Conservation (phyloP, 164 flowering plant species). For the Houttuynia cordata region DNA sequence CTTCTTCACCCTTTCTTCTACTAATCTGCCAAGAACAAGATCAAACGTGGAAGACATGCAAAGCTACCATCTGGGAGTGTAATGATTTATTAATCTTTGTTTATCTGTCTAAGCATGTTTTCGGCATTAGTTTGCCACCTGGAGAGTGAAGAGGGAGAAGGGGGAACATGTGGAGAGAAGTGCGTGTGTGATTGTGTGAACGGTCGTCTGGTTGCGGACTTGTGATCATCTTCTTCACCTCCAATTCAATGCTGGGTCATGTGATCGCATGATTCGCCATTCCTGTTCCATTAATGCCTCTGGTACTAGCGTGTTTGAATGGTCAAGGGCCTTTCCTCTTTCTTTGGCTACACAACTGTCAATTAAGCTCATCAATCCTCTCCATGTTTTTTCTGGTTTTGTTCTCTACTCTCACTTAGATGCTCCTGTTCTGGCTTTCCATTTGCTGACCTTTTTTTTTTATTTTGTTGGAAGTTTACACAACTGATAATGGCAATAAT, state of each 20-base stretch:
- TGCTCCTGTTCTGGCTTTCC: too few relatives aligned
- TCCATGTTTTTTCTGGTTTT: too few relatives aligned
- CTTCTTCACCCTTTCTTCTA: too few relatives aligned
- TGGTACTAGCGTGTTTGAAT: neutral
- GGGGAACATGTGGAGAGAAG: neutral
- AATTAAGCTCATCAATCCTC: too few relatives aligned
- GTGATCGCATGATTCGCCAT: neutral
- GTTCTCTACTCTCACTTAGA: too few relatives aligned
- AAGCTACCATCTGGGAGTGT: too few relatives aligned
- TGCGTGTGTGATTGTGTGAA: neutral
- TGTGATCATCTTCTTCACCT: neutral
- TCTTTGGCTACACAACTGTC: too few relatives aligned
- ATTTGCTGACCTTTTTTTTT: too few relatives aligned
- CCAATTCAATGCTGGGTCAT: neutral
- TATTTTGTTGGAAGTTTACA: too few relatives aligned
- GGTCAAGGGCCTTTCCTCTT: neutral
- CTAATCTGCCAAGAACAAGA: neutral
- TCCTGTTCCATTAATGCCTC: neutral
- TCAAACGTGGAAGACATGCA: neutral
- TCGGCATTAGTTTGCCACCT: neutral
- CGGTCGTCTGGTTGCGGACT: neutral
- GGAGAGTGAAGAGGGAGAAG: neutral
- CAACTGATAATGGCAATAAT: too few relatives aligned
- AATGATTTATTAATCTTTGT: too few relatives aligned
- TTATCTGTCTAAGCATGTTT: too few relatives aligned